Conservation (phyloP, 139 green algal genomes). For the Chlorella sp. region DNA sequence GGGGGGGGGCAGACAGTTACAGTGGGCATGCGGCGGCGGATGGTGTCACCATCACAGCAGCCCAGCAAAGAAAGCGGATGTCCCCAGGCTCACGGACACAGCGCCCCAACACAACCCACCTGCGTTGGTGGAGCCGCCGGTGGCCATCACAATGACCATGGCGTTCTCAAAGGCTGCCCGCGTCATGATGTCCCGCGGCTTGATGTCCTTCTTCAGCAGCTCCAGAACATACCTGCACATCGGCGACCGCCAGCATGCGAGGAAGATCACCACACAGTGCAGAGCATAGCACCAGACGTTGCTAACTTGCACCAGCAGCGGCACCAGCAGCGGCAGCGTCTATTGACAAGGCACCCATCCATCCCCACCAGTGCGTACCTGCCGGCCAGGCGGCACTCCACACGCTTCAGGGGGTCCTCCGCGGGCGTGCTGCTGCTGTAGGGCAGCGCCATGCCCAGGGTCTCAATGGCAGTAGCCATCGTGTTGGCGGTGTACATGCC, state of each 20-base stretch:
- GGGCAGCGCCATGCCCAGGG: constrained; percentile 96
- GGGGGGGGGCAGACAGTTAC: neutral
- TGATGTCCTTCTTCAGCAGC: constrained; percentile 91
- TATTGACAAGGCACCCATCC: too few relatives aligned
- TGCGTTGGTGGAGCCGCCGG: constrained; percentile 97
- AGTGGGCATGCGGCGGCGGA: too few relatives aligned
- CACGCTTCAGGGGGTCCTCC: constrained; percentile 93
- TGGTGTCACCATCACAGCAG: too few relatives aligned
- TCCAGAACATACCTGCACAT: constrained; percentile 78
- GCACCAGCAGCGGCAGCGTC: too few relatives aligned
- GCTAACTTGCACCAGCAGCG: too few relatives aligned
- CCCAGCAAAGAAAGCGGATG: too few relatives aligned
- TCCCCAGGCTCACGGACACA: too few relatives aligned
- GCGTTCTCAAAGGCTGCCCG: constrained; percentile 96
- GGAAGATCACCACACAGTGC: too few relatives aligned
- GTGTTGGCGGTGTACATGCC: constrained; percentile 99
- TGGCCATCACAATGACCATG: constrained; percentile 92
- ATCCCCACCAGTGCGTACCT: constrained; percentile 56
- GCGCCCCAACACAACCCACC: too few relatives aligned
- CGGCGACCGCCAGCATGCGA: too few relatives aligned
- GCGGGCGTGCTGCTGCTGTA: constrained; percentile 95
- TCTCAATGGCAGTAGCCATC: constrained; percentile 97
- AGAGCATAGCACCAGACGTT: too few relatives aligned
- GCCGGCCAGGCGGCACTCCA: constrained; percentile 94
- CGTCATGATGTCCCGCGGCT: constrained; percentile 98